Evolutionary conservation across 352 stramenopile species (phyloP).

Genomic region (Pythium oligandrum): DNA sequence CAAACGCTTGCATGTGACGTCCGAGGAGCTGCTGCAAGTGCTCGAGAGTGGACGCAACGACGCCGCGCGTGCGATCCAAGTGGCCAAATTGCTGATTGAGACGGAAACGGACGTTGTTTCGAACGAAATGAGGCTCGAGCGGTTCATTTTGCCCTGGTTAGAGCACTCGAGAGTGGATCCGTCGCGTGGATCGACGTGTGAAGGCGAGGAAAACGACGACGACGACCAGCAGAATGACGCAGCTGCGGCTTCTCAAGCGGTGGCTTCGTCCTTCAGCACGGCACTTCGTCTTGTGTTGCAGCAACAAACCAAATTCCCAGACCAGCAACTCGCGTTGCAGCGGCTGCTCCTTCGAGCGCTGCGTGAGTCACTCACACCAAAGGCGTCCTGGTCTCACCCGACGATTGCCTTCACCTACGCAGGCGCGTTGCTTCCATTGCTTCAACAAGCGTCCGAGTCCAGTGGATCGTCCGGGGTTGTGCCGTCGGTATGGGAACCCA

Average conservation of each 20-base stretch:
- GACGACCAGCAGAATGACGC: slow-evolving; percentile 2
- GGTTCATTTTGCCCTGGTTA: slow-evolving; percentile 63
- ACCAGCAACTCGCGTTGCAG: slow-evolving; percentile 33
- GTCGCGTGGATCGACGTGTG: not conserved
- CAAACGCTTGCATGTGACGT: slow-evolving; percentile 35
- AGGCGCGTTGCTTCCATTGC: too few species aligned
- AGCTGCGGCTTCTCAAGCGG: not conserved
- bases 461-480: too few species aligned
- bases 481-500: too few species aligned
- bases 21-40: slow-evolving; percentile 25
- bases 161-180: slow-evolving; percentile 2
- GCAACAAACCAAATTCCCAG: slow-evolving; percentile 14
- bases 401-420: too few species aligned
- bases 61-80: slow-evolving; percentile 19
- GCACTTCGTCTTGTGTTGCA: slow-evolving; percentile 38
- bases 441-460: too few species aligned
- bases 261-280: slow-evolving; percentile 7
- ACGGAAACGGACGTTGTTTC: slow-evolving; percentile 27
- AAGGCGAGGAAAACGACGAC: not conserved
- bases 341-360: slow-evolving; percentile 8
- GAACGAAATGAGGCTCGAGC: slow-evolving; percentile 28
- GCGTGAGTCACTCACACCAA: slow-evolving; percentile 5
- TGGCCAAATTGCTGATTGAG: slow-evolving; percentile 60
- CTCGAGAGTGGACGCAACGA: slow-evolving; percentile 9
- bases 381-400: too few species aligned